Conservation (phyloP, 768 basidiomycete species). For the Suillus luteus region DNA sequence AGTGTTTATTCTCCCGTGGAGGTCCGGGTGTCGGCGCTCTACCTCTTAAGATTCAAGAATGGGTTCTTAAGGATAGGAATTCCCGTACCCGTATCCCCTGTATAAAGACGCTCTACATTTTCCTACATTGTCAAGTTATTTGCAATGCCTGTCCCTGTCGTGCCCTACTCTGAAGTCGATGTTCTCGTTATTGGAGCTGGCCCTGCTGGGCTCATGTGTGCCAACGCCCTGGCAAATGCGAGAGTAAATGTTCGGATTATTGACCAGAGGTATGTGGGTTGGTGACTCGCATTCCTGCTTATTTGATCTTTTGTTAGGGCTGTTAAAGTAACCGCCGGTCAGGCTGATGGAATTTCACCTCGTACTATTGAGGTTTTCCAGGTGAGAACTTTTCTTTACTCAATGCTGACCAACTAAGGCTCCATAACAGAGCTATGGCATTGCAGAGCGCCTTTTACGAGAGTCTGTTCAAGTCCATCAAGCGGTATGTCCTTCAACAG, state of each 20-base stretch:
- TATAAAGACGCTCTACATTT: conserved; percentile 11
- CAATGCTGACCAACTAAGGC: background rate
- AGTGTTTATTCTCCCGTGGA: background rate
- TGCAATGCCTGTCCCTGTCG: conserved; percentile 9
- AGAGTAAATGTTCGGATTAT: conserved; percentile 40
- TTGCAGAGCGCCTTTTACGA: conserved; percentile 59
- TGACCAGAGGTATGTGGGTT: conserved; percentile 38
- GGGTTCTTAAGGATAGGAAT: background rate
- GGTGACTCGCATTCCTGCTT: conserved; percentile 3
- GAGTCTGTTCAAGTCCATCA: conserved; percentile 68
- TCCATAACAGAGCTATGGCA: conserved; percentile 65
- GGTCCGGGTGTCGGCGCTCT: too few relatives aligned
- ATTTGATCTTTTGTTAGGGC: conserved; percentile 17
- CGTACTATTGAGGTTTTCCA: conserved; percentile 47
- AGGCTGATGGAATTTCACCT: conserved; percentile 32
- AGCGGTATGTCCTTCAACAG: conserved; percentile 47
- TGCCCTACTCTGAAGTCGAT: conserved; percentile 36
- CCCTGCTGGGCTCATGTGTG: conserved; percentile 45
- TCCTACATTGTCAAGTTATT: conserved; percentile 1
- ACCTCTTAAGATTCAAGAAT: background rate
- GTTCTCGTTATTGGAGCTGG: conserved; percentile 46
- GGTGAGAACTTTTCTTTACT: conserved; percentile 23
- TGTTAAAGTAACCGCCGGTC: conserved; percentile 23
- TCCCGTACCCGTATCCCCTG: background rate
- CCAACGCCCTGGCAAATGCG: conserved; percentile 40